A percentile compares a stretch with the other conserved stretches of the same genome.
Conservation (phyloP, 352 stramenopile species). For the Phytophthora citricola region DNA sequence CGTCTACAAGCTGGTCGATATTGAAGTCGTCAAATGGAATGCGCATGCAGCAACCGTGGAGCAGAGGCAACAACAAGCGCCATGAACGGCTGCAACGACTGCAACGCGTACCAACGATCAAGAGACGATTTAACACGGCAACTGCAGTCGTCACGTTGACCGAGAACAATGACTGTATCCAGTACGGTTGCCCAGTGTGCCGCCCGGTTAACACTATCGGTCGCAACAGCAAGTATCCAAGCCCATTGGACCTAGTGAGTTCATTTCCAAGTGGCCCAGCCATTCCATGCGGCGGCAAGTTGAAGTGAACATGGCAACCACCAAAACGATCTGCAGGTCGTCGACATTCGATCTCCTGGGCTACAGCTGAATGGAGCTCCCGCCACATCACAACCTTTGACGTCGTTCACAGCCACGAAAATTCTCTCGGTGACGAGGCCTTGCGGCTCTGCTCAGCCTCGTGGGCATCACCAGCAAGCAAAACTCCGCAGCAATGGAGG, state of each 20-base stretch:
- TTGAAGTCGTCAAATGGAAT: neutral
- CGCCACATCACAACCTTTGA: too few relatives aligned
- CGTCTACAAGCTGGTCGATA: neutral
- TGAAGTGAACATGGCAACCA: slow-evolving; percentile 19
- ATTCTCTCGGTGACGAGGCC: slow-evolving; percentile 19
- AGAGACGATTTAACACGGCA: slow-evolving; percentile 5
- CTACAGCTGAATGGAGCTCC: too few relatives aligned
- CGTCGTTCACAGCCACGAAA: slow-evolving; percentile 2
- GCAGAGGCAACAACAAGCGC: too few relatives aligned
- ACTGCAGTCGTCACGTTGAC: slow-evolving; percentile 8
- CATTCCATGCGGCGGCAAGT: slow-evolving; percentile 15
- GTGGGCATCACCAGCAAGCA: slow-evolving; percentile 5
- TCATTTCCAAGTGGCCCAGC: neutral
- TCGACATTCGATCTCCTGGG: neutral
- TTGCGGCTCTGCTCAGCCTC: slow-evolving; percentile 17
- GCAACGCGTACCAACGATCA: neutral
- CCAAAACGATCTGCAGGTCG: slow-evolving; percentile 16
- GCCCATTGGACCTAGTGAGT: neutral
- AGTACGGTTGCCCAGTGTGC: neutral
- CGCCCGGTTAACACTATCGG: slow-evolving; percentile 1
- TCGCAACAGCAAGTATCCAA: neutral
- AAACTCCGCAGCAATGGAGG: slow-evolving; percentile 9
- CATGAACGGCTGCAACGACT: neutral
- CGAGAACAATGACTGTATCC: neutral
- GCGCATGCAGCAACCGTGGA: too few relatives aligned